Base-by-base conservation (phyloP, 1,139 yeast genomes). In the Zygosaccharomyces pseudobailii region DNA sequence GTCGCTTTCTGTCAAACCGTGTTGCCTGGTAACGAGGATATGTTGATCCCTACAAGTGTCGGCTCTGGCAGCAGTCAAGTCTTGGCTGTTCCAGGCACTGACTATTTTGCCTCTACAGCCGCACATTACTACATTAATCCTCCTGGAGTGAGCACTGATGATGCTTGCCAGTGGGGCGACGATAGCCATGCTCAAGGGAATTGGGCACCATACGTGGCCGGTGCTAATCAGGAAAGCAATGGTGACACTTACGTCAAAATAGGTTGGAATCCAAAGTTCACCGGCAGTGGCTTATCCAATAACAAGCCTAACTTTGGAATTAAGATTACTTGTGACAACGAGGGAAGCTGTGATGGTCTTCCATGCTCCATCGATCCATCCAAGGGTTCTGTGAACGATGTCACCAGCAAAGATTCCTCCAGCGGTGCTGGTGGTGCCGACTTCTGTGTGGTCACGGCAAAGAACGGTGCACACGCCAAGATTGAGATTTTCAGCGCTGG, bases 181-280 rank as follows among this genome's bases (percentile, higher is more conserved):
- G 73, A 73, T 24, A 70, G 73, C 48, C 72, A 83, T 53, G 82
- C 92, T 20, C 71, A 73, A 55, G 96, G 96, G 51, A 87, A 88
- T 75, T 88, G 96, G 96, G 71, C 95, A 23, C 96, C 96, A 23
- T 88, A 86, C 59, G 95, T 88, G 52, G 95, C 94, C 17, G 96
- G 96, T 55, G 88, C 90, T 56, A 87, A 87, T 71, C 79, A 78
- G 70, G 95, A 86, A 65, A 67, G 66, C 48, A 67, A 63, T 47
- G 85, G 87, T 27, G 78, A 79, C 65, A 87, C 96, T 3, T 87
- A 58, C 66, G 85, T 85, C 56, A 88, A 86, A 70, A 79, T 88
- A 63, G 96, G 94, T 43, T 87, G 95, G 94, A 88, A 88, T 68
- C 96, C 96, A 20, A 78, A 84, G 54, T 85, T 86, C 67, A 66